Conservation (phyloP, 2,329 filamentous ascomycete genomes). For the Periconia sp. region DNA sequence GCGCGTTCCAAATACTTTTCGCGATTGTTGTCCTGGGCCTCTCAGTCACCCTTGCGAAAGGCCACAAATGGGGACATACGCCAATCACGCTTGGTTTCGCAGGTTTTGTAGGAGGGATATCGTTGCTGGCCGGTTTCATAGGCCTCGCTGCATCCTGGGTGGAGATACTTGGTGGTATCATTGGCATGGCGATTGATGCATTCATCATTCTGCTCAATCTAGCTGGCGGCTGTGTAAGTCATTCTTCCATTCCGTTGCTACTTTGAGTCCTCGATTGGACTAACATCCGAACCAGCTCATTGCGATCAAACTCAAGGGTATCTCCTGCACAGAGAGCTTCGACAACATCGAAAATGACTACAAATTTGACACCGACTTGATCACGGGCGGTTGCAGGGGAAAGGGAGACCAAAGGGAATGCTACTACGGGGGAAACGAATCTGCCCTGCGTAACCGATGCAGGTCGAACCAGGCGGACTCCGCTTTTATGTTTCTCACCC, state of each 20-base stretch:
- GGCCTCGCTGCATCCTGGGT: slow-evolving; percentile 24
- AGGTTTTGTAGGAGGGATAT: slow-evolving; percentile 22
- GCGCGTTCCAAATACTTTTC: slow-evolving; percentile 27
- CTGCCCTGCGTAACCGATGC: slow-evolving; percentile 15
- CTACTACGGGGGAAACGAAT: neutral
- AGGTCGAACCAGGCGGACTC: slow-evolving; percentile 27
- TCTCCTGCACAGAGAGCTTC: slow-evolving; percentile 11
- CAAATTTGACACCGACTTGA: slow-evolving; percentile 13
- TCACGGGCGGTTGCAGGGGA: slow-evolving; percentile 23
- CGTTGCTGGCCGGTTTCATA: slow-evolving; percentile 21
- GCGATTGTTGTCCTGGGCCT: slow-evolving; percentile 27
- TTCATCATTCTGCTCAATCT: neutral
- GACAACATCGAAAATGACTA: neutral
- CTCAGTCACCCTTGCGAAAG: slow-evolving; percentile 22
- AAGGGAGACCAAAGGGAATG: neutral
- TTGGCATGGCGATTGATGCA: slow-evolving; percentile 20
- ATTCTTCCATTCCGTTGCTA: too few relatives aligned
- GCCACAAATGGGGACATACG: slow-evolving; percentile 16
- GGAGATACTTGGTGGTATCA: slow-evolving; percentile 16
- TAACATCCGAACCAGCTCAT: slow-evolving; percentile 21
- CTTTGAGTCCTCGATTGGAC: too few relatives aligned
- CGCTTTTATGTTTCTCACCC: slow-evolving; percentile 33
- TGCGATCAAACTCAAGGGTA: slow-evolving; percentile 23
- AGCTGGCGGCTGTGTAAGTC: slow-evolving; percentile 1
- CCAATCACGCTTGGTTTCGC: slow-evolving; percentile 19